Evolutionary conservation across 164 flowering plant species (phyloP), one percentile per base, ranked within the genome.

Genomic region (Chimonanthus praecox): DNA sequence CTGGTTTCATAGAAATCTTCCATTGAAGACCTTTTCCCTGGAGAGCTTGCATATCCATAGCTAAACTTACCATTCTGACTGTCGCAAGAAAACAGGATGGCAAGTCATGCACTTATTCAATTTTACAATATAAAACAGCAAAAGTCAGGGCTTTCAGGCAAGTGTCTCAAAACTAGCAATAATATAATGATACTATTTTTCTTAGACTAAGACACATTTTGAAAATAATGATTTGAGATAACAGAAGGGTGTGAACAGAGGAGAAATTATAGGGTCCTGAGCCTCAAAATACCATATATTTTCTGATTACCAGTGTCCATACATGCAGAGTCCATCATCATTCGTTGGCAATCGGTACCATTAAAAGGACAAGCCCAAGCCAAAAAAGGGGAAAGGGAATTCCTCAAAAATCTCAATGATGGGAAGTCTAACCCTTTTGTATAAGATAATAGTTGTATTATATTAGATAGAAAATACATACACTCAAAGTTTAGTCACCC

Each of bases 41-140:
- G 88, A 72, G 97, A 92, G 81, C 99, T 94, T 65, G 99, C 94
- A 88, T 89, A 94, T 74, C 99, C 99, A 84, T 94, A 94, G 87
- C 97, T 94, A 82, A 92, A 94, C 81, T 90, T 90, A 46, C 90
- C 92, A 83, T 94, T 91, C 78, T 89, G 94, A 82, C 98, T 94
- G 90, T 78, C 70, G 51, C 43, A n/a, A 80, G 46, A 70, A 62
- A 71, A 82, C 18, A 84, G 3, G 21, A 0, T 62, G 33, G 68
- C 47, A 61, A 15, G 4, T 2, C 15, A 0, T 54, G 3, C 0
- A 10, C 15, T 0, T 13, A 10, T 0, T 15, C 16, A 0, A 10
- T 54, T 0, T 13, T 54, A 11, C 16, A 4, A 11, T 4, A 1
- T 3, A 15, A 10, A 54, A 5, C 11, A 4, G 16, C 11, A 54